A percentile compares a stretch with the other conserved stretches of the same genome.
Conservation (phyloP, 2,329 filamentous ascomycete genomes). For the Trichoderma oligosporum region DNA sequence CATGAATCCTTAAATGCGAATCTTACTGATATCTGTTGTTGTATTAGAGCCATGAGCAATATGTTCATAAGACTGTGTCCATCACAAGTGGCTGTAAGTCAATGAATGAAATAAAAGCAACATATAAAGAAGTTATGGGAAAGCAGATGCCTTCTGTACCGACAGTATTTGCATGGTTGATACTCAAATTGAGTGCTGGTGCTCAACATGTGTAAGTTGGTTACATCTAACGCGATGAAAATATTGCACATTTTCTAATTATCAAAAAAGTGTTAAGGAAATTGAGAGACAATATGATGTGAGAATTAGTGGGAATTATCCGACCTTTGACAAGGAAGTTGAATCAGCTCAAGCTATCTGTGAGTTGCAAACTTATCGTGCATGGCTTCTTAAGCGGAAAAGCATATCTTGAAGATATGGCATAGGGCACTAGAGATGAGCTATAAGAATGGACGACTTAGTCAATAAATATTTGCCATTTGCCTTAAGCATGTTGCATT, state of each 20-base stretch:
- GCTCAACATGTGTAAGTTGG: slow-evolving; percentile 16
- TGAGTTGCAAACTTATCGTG: neutral
- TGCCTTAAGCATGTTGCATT: neutral
- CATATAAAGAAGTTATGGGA: neutral
- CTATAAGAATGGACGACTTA: no score
- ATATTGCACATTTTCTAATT: neutral
- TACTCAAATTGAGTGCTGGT: slow-evolving; percentile 6
- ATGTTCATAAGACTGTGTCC: slow-evolving; percentile 4
- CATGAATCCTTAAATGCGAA: neutral
- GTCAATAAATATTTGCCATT: no score
- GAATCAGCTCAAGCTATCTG: neutral
- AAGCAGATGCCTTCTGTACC: slow-evolving; percentile 11
- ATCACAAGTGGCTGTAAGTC: neutral
- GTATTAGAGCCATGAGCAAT: neutral
- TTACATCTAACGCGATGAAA: no score
- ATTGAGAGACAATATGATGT: slow-evolving; percentile 5
- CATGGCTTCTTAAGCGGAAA: slow-evolving; percentile 7
- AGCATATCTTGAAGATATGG: neutral
- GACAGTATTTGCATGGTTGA: neutral
- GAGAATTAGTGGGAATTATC: slow-evolving; percentile 1
- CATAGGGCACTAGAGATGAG: no score
- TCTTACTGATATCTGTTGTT: neutral
- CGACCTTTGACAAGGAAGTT: slow-evolving; percentile 6
- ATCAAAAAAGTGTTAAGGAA: neutral
- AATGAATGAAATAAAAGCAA: neutral